Evolutionary conservation across 371 early-diverging fungal genomes (phyloP).

Genomic region (Zychaea mexicana): DNA sequence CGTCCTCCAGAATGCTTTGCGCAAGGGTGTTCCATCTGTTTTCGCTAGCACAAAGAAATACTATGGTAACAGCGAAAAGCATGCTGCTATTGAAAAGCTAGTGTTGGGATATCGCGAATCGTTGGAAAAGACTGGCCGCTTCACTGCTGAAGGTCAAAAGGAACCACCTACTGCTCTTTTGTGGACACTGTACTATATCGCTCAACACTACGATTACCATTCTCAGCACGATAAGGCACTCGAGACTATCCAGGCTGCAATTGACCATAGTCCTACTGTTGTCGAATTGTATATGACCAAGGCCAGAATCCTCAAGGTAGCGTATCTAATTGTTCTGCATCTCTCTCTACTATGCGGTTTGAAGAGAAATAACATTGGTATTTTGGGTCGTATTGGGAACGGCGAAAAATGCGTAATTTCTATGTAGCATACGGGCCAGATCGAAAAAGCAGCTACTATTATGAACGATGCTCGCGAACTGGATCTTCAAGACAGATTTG

Average conservation of each 20-base stretch:
- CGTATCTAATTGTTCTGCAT: too few species aligned
- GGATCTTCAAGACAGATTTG: constrained; percentile 93
- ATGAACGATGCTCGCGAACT: constrained; percentile 89
- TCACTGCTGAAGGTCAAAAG: constrained; percentile 42
- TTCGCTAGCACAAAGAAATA: constrained; percentile 82
- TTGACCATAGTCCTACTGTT: constrained; percentile 82
- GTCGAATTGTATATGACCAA: constrained; percentile 93
- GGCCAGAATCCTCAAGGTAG: constrained; percentile 89
- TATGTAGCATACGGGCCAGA: constrained; percentile 76
- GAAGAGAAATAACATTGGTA: background rate
- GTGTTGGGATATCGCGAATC: constrained; percentile 61
- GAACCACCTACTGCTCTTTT: constrained; percentile 84
- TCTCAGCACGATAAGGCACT: constrained; percentile 72
- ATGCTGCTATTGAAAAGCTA: constrained; percentile 62
- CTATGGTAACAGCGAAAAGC: constrained; percentile 71
- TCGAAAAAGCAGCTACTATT: constrained; percentile 61
- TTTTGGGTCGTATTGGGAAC: too few species aligned
- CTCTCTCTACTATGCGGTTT: too few species aligned
- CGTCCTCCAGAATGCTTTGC: constrained; percentile 72
- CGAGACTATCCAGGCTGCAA: constrained; percentile 77
- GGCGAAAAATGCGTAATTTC: background rate
- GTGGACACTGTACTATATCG: constrained; percentile 90
- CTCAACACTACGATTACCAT: constrained; percentile 82
- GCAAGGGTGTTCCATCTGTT: constrained; percentile 92
- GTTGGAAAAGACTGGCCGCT: constrained; percentile 53